phyloP scores from a whole-genome alignment of 495 filamentous ascomycete genomes.

The Penicillium mononematosum region DNA sequence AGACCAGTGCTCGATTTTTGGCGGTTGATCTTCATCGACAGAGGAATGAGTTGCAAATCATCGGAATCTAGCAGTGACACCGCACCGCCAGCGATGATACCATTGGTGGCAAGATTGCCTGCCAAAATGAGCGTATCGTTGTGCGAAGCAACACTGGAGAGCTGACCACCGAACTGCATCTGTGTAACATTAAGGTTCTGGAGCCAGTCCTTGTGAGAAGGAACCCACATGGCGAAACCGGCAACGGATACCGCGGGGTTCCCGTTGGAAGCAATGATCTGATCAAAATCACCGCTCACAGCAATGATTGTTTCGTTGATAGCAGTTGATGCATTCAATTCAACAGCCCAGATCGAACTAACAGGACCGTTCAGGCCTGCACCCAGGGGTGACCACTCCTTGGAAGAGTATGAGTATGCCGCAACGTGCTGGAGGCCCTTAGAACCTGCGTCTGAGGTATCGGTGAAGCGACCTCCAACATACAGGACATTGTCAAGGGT shows the following conservation, averaged over 20 bases:
- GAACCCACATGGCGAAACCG: constrained; percentile 94
- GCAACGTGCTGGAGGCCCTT: constrained; percentile 70
- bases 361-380: constrained; percentile 85
- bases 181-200: constrained; percentile 70
- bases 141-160: constrained; percentile 64
- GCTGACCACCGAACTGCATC: constrained; percentile 64
- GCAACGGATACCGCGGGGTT: constrained; percentile 58
- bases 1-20: constrained; percentile 59
- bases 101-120: constrained; percentile 72
- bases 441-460: constrained; percentile 60
- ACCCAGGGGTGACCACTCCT: constrained; percentile 76
- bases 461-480: constrained; percentile 82
- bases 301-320: constrained; percentile 71
- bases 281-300: constrained; percentile 77
- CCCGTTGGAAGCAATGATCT: constrained; percentile 63
- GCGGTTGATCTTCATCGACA: constrained; percentile 66
- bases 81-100: constrained; percentile 64
- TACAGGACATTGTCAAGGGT: constrained; percentile 65
- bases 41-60: constrained; percentile 46
- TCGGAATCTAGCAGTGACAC: constrained; percentile 57
- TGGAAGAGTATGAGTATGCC: constrained; percentile 64
- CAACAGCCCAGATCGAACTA: constrained; percentile 65
- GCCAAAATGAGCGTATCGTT: constrained; percentile 68
- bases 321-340: constrained; percentile 73
- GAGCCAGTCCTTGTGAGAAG: constrained; percentile 83